A percentile compares a stretch with the other conserved stretches of the same genome.
phyloP scores from a whole-genome alignment of 106 monocot genomes.

The Platanthera guangdongensis region DNA sequence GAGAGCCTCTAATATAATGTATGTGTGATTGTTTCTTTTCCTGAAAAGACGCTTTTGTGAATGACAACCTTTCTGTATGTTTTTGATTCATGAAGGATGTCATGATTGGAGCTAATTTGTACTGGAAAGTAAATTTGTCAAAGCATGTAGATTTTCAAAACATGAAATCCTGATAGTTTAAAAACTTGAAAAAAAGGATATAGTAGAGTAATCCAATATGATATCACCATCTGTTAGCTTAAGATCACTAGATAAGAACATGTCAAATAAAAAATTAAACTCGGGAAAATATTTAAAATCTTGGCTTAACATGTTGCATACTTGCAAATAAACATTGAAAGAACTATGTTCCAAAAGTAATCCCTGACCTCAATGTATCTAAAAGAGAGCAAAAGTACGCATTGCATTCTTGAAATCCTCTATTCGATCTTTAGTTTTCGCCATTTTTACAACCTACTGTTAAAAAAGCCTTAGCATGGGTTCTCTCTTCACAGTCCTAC shows the following conservation, averaged over 20 bases:
- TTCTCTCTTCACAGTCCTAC: background rate
- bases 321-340: background rate
- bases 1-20: no score
- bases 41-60: constrained; percentile 69
- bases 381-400: constrained; percentile 43
- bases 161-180: no score
- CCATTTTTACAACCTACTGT: constrained; percentile 19
- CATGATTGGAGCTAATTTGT: constrained; percentile 58
- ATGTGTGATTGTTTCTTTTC: no score
- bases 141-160: background rate
- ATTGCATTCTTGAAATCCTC: constrained; percentile 86
- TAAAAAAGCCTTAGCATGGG: background rate
- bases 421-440: constrained; percentile 59
- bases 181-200: background rate
- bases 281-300: background rate
- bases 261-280: background rate
- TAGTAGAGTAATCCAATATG: background rate
- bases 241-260: background rate
- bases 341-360: background rate
- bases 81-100: constrained; percentile 86
- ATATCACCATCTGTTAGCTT: background rate
- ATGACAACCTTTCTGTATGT: constrained; percentile 42
- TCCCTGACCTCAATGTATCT: constrained; percentile 65
- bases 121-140: constrained; percentile 27
- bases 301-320: background rate